These are phyloP conservation scores for Cordyceps fumosorosea DNA, from an alignment of 2,329 filamentous ascomycete genomes.

Conservation along the genomic window DNA sequence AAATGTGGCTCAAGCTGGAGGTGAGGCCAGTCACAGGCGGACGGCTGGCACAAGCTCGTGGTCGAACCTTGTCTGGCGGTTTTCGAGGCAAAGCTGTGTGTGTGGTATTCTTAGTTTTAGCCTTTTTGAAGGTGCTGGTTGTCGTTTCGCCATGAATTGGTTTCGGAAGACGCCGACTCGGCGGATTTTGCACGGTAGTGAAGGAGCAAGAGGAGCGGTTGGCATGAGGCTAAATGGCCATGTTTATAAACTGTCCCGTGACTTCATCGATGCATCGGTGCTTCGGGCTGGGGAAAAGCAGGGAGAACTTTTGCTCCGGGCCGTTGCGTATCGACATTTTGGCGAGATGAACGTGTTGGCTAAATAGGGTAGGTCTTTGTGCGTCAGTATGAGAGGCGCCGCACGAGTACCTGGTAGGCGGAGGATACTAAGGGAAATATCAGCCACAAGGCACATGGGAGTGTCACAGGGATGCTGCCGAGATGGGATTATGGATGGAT, in stretches of 20 bases:
- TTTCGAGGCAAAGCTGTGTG: not conserved
- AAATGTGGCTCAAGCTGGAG: conserved; percentile 7
- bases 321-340: too few species aligned
- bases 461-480: not conserved
- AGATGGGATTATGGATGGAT: not conserved
- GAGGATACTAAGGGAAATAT: not conserved
- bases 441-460: not conserved
- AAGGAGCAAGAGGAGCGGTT: not conserved
- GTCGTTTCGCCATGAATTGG: not conserved
- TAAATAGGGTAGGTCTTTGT: not conserved
- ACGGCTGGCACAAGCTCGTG: not conserved
- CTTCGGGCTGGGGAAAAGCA: too few species aligned
- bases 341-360: too few species aligned
- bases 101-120: not conserved
- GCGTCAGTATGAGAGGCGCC: not conserved
- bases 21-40: not conserved
- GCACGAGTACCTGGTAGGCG: not conserved
- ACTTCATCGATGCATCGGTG: too few species aligned
- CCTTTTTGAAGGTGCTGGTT: not conserved
- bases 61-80: not conserved
- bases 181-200: not conserved
- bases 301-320: too few species aligned
- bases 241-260: not conserved
- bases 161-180: not conserved
- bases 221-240: not conserved